phyloP scores from a whole-genome alignment of 805 yeast species.

The Saccharomycopsis schoenii region DNA sequence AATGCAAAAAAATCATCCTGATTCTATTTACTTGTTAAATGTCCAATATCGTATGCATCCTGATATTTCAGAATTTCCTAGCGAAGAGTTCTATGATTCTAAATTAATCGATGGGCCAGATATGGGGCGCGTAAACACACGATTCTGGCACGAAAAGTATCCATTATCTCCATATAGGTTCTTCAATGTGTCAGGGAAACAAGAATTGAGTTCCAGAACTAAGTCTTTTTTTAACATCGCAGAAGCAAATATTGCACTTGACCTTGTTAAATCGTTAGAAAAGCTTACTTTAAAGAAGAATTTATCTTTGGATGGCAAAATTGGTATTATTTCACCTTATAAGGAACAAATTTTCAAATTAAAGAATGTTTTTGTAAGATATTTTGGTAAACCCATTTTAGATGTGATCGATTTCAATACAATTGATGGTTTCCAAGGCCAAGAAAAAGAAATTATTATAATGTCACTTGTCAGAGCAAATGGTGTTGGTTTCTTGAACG shows the following conservation, averaged over 20 bases:
- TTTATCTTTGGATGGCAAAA: slow-evolving; percentile 51
- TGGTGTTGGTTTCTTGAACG: slow-evolving; percentile 82
- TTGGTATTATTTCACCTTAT: slow-evolving; percentile 93
- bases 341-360: slow-evolving; percentile 70
- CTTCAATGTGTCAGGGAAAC: slow-evolving; percentile 54
- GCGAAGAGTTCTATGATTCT: slow-evolving; percentile 68
- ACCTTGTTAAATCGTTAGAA: slow-evolving; percentile 48
- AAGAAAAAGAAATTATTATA: slow-evolving; percentile 88
- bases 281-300: slow-evolving; percentile 33
- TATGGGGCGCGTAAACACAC: slow-evolving; percentile 47
- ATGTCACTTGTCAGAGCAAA: slow-evolving; percentile 95
- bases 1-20: slow-evolving; percentile 62
- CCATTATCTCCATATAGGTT: slow-evolving; percentile 70
- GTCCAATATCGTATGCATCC: slow-evolving; percentile 99
- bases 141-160: slow-evolving; percentile 63
- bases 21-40: slow-evolving; percentile 62
- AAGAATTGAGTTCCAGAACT: slow-evolving; percentile 52
- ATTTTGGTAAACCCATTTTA: slow-evolving; percentile 54
- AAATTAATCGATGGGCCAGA: slow-evolving; percentile 66
- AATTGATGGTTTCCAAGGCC: slow-evolving; percentile 97
- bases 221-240: slow-evolving; percentile 59
- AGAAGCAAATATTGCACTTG: slow-evolving; percentile 70
- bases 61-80: slow-evolving; percentile 77
- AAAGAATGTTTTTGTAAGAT: slow-evolving; percentile 43
- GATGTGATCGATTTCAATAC: slow-evolving; percentile 81